Evolutionary conservation across 805 yeast genomes (phyloP).

Genomic region (Candida piceae): DNA sequence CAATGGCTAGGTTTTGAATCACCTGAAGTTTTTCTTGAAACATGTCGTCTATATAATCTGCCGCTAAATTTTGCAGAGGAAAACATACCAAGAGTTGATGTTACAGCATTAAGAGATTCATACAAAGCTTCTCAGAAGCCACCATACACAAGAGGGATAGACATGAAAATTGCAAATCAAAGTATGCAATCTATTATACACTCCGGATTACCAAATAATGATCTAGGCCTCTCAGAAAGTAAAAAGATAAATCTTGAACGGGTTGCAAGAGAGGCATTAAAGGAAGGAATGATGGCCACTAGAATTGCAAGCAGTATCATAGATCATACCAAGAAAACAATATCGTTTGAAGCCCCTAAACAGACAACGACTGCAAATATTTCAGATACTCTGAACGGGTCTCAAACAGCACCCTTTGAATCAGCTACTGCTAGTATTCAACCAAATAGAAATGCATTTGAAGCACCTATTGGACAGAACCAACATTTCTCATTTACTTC

Average conservation of each 20-base stretch:
- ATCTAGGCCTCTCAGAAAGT: conserved; percentile 11
- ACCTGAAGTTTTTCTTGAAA: conserved; percentile 44
- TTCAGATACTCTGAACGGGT: too few relatives aligned
- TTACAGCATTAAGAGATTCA: conserved; percentile 35
- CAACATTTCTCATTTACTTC: too few relatives aligned
- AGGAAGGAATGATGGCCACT: conserved; percentile 12
- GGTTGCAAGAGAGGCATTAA: conserved; percentile 20
- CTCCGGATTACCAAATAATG: conserved; percentile 27
- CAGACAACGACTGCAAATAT: too few relatives aligned
- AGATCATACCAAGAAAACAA: background rate
- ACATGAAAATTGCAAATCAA: conserved; percentile 31
- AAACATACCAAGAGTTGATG: conserved; percentile 30
- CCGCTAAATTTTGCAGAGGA: conserved; percentile 34
- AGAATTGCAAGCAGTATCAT: conserved; percentile 5
- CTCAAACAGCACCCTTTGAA: too few relatives aligned
- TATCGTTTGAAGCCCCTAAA: too few relatives aligned
- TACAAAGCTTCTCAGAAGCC: conserved; percentile 35
- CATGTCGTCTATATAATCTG: conserved; percentile 62
- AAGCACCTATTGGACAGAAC: too few relatives aligned
- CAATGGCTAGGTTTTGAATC: conserved; percentile 63
- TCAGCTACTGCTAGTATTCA: too few relatives aligned
- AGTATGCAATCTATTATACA: conserved; percentile 35
- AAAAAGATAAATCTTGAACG: conserved; percentile 10
- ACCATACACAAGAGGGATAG: conserved; percentile 39
- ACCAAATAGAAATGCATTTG: too few relatives aligned